Conservation (phyloP, 148 eudicot genomes). For the Beta vulgaris region DNA sequence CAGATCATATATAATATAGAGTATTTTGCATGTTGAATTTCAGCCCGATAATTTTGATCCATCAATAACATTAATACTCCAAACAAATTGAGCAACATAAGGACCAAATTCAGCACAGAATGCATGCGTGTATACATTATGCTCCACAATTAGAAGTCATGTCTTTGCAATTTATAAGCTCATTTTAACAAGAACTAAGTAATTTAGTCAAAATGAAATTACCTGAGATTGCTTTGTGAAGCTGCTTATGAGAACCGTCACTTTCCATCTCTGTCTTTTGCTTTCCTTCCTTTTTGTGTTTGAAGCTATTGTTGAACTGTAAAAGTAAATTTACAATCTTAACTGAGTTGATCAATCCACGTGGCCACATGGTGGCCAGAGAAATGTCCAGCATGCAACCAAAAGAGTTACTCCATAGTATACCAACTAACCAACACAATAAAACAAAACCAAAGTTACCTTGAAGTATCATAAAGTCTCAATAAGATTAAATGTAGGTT, state of each 20-base stretch:
- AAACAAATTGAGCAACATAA: too few relatives aligned
- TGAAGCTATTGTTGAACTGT: not conserved
- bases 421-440: too few relatives aligned
- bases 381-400: slow-evolving; percentile 16
- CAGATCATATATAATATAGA: too few relatives aligned
- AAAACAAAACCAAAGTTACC: too few relatives aligned
- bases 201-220: not conserved
- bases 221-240: not conserved
- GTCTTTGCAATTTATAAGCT: not conserved
- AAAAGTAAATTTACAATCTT: not conserved
- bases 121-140: not conserved
- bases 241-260: not conserved
- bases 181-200: not conserved
- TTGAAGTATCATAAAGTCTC: too few relatives aligned
- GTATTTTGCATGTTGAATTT: too few relatives aligned
- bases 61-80: too few relatives aligned
- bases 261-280: not conserved
- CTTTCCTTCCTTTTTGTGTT: not conserved
- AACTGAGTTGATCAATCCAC: slow-evolving; percentile 2
- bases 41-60: too few relatives aligned
- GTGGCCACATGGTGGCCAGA: not conserved
- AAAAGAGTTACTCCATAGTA: too few relatives aligned
- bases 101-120: too few relatives aligned
- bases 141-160: not conserved
- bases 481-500: too few relatives aligned